Conservation (phyloP, 495 filamentous ascomycete genomes). For the Hypoxylon subgilvum region DNA sequence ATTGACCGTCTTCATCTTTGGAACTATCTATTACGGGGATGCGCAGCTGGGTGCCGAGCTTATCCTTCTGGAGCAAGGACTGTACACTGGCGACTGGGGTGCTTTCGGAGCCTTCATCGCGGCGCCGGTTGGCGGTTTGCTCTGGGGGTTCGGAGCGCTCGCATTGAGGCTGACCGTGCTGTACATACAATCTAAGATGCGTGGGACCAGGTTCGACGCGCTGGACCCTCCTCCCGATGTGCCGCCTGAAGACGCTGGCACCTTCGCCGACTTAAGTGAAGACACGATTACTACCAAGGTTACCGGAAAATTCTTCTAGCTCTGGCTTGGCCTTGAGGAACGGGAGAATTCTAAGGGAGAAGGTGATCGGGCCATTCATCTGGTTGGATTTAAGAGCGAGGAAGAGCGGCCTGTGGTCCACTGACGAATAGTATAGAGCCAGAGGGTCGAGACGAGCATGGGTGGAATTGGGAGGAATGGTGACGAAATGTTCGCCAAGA, state of each 20-base stretch:
- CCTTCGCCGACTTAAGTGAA: constrained; percentile 31
- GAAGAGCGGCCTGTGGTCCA: too few species aligned
- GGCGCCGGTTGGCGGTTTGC: constrained; percentile 71
- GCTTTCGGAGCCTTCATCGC: constrained; percentile 80
- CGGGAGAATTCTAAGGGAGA: too few species aligned
- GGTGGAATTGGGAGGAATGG: too few species aligned
- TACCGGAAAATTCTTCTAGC: constrained; percentile 60
- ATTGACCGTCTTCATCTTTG: constrained; percentile 76
- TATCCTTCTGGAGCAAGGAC: constrained; percentile 69
- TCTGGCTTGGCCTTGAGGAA: neutral
- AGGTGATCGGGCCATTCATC: too few species aligned
- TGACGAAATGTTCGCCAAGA: too few species aligned
- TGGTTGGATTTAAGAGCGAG: too few species aligned
- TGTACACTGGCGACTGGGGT: constrained; percentile 75
- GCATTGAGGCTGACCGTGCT: constrained; percentile 59
- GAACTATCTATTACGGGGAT: constrained; percentile 70
- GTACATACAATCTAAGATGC: constrained; percentile 56
- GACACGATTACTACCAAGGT: constrained; percentile 47
- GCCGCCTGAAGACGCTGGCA: constrained; percentile 34
- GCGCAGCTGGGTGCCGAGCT: constrained; percentile 67
- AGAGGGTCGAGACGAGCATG: too few species aligned
- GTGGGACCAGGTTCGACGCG: constrained; percentile 64
- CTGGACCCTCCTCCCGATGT: constrained; percentile 60
- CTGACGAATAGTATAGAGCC: too few species aligned
- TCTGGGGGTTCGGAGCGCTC: constrained; percentile 70